Evolutionary conservation across 352 stramenopile genomes (phyloP).

Genomic region (Phytophthora fragariae): DNA sequence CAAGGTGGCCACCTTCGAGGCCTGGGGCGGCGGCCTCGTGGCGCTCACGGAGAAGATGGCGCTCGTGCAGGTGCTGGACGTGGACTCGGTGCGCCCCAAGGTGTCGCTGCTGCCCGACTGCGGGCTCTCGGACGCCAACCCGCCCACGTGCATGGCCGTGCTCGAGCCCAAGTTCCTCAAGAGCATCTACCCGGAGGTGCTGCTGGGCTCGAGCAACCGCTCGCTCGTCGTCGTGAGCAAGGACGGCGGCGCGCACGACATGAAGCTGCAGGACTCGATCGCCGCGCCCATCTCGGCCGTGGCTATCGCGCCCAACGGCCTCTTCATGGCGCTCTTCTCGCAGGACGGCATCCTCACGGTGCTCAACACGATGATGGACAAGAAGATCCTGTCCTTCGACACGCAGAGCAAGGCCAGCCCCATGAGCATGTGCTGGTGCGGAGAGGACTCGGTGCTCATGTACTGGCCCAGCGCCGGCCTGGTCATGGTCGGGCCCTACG

Average conservation of each 20-base stretch:
- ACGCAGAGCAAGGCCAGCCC: constrained; percentile 85
- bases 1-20: constrained; percentile 82
- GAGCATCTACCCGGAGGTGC: constrained; percentile 91
- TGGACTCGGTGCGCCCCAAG: constrained; percentile 83
- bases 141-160: constrained; percentile 93
- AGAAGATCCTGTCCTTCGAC: constrained; percentile 92
- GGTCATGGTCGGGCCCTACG: constrained; percentile 89
- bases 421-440: constrained; percentile 87
- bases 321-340: constrained; percentile 96
- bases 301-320: constrained; percentile 93
- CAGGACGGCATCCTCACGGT: constrained; percentile 94
- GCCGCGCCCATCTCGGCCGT: constrained; percentile 93
- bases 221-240: constrained; percentile 90
- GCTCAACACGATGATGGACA: constrained; percentile 96
- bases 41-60: constrained; percentile 85
- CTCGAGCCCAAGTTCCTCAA: constrained; percentile 92
- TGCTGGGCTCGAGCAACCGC: constrained; percentile 92
- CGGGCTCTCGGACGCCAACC: constrained; percentile 74
- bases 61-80: constrained; percentile 81
- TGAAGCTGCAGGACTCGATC: constrained; percentile 87
- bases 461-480: constrained; percentile 86
- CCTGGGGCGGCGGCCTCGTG: constrained; percentile 78
- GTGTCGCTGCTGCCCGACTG: constrained; percentile 78
- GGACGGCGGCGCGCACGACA: constrained; percentile 69
- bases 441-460: constrained; percentile 90